Conservation (phyloP, 2,329 filamentous ascomycete species). For the Hypoxylon sp. region DNA sequence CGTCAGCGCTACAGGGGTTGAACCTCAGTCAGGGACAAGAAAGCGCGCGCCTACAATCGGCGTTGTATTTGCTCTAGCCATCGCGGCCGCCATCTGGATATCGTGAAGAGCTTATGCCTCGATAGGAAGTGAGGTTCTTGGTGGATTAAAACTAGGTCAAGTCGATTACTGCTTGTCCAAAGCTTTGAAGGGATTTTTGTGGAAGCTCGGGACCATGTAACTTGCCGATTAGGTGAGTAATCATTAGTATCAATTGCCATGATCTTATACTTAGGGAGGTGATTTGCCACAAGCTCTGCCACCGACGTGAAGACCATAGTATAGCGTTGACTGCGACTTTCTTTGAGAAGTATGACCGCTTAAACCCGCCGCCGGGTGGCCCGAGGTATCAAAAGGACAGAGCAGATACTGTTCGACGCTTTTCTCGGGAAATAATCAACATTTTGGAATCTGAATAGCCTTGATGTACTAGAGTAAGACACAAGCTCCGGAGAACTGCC, state of each 20-base stretch:
- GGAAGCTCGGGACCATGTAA: too few species aligned
- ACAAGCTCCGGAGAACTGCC: too few species aligned
- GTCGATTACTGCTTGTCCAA: neutral
- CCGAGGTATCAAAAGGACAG: neutral
- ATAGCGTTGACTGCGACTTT: neutral
- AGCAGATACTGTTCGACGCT: neutral
- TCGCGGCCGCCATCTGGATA: constrained; percentile 1
- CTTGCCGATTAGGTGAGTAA: too few species aligned
- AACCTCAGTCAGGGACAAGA: constrained; percentile 49
- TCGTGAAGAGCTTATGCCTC: neutral
- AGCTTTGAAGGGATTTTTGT: neutral
- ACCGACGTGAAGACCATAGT: too few species aligned
- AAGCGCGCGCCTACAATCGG: neutral
- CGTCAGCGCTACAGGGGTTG: constrained; percentile 59
- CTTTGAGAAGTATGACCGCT: neutral
- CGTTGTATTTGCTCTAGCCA: constrained; percentile 10
- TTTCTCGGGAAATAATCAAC: too few species aligned
- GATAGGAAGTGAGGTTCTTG: neutral
- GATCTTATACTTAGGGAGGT: too few species aligned
- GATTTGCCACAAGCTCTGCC: too few species aligned
- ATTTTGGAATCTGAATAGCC: neutral
- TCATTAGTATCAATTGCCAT: too few species aligned
- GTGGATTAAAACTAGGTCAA: neutral
- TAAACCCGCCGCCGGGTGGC: neutral
- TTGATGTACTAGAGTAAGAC: neutral